Percentiles rank a stretch among this genome's conserved stretches.
phyloP scores from a whole-genome alignment of 1,284 basidiomycete species.

The Caloboletus firmus region DNA sequence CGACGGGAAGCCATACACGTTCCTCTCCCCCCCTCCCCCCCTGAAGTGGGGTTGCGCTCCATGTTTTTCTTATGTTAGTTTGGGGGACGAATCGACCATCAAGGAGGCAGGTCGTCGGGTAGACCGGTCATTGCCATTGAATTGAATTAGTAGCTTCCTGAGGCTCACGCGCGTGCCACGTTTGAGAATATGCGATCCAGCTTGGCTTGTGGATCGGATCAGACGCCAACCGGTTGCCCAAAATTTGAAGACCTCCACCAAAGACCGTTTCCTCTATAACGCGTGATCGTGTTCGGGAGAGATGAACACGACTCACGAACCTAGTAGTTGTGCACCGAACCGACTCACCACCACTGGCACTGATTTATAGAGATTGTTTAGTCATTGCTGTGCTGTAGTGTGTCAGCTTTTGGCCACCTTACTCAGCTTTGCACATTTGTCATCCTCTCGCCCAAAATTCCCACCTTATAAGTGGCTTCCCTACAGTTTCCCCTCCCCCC shows the following conservation, averaged over 20 bases:
- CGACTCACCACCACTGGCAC: no score
- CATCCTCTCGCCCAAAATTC: slow-evolving; percentile 14
- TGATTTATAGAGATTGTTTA: background rate
- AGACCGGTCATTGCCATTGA: background rate
- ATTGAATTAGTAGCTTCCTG: background rate
- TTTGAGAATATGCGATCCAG: no score
- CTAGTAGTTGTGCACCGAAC: no score
- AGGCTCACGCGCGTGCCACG: no score
- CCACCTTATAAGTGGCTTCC: slow-evolving; percentile 22
- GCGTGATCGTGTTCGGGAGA: no score
- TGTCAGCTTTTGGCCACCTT: slow-evolving; percentile 9
- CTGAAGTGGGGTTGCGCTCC: background rate
- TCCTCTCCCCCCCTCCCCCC: background rate
- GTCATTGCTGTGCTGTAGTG: background rate
- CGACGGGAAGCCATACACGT: background rate
- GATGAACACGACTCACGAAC: no score
- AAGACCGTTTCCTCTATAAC: no score
- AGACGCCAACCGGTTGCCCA: no score
- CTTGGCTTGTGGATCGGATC: no score
- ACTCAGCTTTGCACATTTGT: slow-evolving; percentile 27
- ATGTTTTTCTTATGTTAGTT: no score
- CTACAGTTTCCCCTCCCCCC: background rate
- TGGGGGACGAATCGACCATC: background rate
- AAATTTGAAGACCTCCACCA: no score
- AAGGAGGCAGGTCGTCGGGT: background rate